Conservation (phyloP, 495 filamentous ascomycete genomes). For the Diplogelasinospora grovesii region DNA sequence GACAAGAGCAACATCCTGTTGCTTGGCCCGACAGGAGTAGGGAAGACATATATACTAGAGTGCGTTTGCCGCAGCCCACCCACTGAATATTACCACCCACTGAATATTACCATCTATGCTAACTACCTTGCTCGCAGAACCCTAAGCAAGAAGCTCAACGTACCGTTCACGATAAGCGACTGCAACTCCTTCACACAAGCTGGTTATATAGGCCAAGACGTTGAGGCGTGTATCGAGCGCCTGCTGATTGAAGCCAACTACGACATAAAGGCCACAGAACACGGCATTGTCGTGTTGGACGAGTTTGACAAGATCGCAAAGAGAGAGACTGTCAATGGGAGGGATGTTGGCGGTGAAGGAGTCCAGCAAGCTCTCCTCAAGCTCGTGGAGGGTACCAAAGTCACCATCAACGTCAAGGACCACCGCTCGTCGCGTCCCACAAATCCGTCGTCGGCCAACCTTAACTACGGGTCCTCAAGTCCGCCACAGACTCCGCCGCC, state of each 20-base stretch:
- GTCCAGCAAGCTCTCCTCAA: slow-evolving; percentile 95
- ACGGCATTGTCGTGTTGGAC: slow-evolving; percentile 90
- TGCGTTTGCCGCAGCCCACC: slow-evolving; percentile 27
- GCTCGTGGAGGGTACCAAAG: slow-evolving; percentile 90
- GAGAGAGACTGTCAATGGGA: slow-evolving; percentile 45
- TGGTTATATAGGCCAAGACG: slow-evolving; percentile 95
- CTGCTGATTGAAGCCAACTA: slow-evolving; percentile 86
- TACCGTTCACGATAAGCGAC: slow-evolving; percentile 95
- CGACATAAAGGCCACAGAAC: slow-evolving; percentile 76
- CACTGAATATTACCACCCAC: neutral
- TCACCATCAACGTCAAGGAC: slow-evolving; percentile 81
- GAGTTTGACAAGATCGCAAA: slow-evolving; percentile 93
- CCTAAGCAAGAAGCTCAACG: slow-evolving; percentile 60
- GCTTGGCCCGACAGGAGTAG: slow-evolving; percentile 89
- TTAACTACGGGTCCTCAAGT: slow-evolving; percentile 28
- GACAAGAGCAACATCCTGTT: slow-evolving; percentile 96
- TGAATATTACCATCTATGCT: slow-evolving; percentile 8
- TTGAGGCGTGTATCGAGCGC: slow-evolving; percentile 84
- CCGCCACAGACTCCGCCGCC: slow-evolving; percentile 32
- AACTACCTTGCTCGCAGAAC: slow-evolving; percentile 26
- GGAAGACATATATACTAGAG: slow-evolving; percentile 93
- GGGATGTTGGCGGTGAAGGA: slow-evolving; percentile 87
- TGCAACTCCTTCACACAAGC: slow-evolving; percentile 97
- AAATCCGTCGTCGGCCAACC: slow-evolving; percentile 33
- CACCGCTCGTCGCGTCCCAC: slow-evolving; percentile 53